Conservation (phyloP, 768 basidiomycete genomes). For the Xerocomellus chrysenteron region DNA sequence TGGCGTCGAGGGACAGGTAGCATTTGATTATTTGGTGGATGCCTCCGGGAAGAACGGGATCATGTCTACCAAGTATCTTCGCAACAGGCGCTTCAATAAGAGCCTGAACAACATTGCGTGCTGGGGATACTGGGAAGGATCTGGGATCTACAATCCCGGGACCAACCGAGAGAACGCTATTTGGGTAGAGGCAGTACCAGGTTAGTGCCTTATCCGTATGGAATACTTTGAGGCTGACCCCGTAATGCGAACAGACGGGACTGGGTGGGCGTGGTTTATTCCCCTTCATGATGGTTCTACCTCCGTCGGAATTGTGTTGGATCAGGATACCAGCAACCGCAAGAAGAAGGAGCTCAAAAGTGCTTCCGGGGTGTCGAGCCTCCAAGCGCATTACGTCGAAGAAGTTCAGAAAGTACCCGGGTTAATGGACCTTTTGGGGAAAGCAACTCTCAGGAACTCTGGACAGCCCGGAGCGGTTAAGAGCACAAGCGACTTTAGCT, state of each 20-base stretch:
- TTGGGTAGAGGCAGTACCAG: slow-evolving; percentile 36
- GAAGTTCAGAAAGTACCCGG: slow-evolving; percentile 1
- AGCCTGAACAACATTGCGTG: slow-evolving; percentile 35
- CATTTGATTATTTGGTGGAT: slow-evolving; percentile 11
- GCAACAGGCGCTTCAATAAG: slow-evolving; percentile 35
- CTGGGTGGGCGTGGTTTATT: slow-evolving; percentile 59
- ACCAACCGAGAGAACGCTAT: slow-evolving; percentile 35
- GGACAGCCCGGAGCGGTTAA: slow-evolving; percentile 9
- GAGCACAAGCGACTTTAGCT: slow-evolving; percentile 58
- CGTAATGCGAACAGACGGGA: slow-evolving; percentile 37
- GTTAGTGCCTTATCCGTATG: background rate
- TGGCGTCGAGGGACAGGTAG: background rate
- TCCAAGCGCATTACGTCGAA: slow-evolving; percentile 6
- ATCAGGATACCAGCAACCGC: slow-evolving; percentile 32
- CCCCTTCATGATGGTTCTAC: slow-evolving; percentile 48
- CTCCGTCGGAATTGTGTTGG: slow-evolving; percentile 54
- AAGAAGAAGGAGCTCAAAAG: slow-evolving; percentile 17
- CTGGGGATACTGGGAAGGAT: slow-evolving; percentile 39
- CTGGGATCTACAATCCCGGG: slow-evolving; percentile 29
- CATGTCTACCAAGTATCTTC: slow-evolving; percentile 29
- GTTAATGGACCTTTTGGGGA: too few species aligned
- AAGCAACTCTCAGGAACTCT: too few species aligned
- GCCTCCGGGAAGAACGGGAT: slow-evolving; percentile 14
- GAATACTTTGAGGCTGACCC: too few species aligned
- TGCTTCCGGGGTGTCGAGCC: background rate